Evolutionary conservation across 441 rosid genomes (phyloP), one percentile per base, ranked within the genome.

Genomic region (Hura crepitans): DNA sequence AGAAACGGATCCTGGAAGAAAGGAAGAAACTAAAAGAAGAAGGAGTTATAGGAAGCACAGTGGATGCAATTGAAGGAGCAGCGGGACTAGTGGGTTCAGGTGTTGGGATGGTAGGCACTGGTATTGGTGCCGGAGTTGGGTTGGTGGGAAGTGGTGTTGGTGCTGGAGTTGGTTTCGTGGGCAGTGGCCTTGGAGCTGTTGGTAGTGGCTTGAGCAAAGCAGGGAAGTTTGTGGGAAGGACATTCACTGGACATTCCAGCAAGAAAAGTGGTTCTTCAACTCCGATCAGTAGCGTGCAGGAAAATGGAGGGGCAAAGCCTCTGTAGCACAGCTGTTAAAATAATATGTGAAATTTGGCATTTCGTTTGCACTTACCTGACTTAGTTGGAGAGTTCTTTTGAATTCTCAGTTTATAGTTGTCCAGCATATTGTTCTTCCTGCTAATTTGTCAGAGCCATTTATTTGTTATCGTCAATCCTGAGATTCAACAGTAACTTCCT

Each of bases 1-100:
- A 95, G 88, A 95, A 95, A 85, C 85, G 72, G 80, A 78, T 85
- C 23, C 28, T 90, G 50, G 99, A 90, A 84, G 86, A 85, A 69
- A 92, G 91, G 60, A 92, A 87, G 89, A 92, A 85, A 82, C 80
- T 92, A 81, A 95, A 92, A 78, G 99, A 85, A 74, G 96, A 88
- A 4, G 99, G 99, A 69, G 88, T 90, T 66, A 86, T 95, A 14
- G 97, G 96, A 49, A 90, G 99, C 82, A 89, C 96, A 5, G 80
- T 87, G 94, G 96, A 87, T 70, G 90, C 96, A 0, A 81, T 89
- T 5, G 96, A 85, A 28, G 96, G 91, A 65, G 97, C 96, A 45
- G 96, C 78, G 18, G 78, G 85, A 33, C 35, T 82, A 33, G 84
- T 86, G 51, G 89, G 85, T 11, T 62, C 84, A 0, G 89, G 89